These are phyloP conservation scores for Wickerhamiella pararugosa DNA, from an alignment of 1,139 yeast species.

Conservation along the genomic window DNA sequence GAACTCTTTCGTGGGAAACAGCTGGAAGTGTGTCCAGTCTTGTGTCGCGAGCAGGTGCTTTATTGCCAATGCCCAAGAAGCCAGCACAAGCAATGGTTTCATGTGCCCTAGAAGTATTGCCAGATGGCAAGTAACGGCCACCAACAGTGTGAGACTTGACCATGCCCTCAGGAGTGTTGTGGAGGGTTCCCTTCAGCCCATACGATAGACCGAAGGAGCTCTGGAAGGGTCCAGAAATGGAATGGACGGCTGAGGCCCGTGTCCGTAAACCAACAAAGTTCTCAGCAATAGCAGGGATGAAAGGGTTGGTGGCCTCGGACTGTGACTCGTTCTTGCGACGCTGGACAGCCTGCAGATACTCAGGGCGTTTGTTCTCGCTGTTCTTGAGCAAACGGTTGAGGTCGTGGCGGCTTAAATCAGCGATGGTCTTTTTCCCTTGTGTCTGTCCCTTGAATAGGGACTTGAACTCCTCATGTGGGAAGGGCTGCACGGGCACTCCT, in stretches of 20 bases:
- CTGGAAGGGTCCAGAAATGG: slow-evolving; percentile 11
- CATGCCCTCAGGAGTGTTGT: slow-evolving; percentile 64
- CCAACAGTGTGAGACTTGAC: slow-evolving; percentile 44
- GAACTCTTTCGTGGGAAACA: neutral
- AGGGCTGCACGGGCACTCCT: slow-evolving; percentile 17
- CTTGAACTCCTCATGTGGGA: slow-evolving; percentile 2
- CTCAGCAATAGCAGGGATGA: slow-evolving; percentile 6
- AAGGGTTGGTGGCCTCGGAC: neutral
- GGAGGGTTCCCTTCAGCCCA: slow-evolving; percentile 51
- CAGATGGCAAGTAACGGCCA: slow-evolving; percentile 42
- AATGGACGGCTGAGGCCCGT: slow-evolving; percentile 11
- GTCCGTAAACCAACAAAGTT: slow-evolving; percentile 10
- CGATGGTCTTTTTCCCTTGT: slow-evolving; percentile 12
- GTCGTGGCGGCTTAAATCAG: slow-evolving; percentile 13
- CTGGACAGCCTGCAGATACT: slow-evolving; percentile 5
- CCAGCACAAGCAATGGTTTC: slow-evolving; percentile 59
- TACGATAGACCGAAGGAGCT: slow-evolving; percentile 29
- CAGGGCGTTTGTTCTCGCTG: slow-evolving; percentile 12
- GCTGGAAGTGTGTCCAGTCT: too few species aligned
- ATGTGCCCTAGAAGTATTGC: neutral
- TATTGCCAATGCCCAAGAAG: slow-evolving; percentile 28
- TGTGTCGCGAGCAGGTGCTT: neutral
- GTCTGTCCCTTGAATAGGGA: slow-evolving; percentile 11
- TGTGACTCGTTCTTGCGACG: neutral
- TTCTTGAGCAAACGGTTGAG: slow-evolving; percentile 11